Percentiles rank a stretch among this genome's conserved stretches.
phyloP scores from a whole-genome alignment of 1,284 basidiomycete genomes.

The Cutaneotrichosporon dermatis region DNA sequence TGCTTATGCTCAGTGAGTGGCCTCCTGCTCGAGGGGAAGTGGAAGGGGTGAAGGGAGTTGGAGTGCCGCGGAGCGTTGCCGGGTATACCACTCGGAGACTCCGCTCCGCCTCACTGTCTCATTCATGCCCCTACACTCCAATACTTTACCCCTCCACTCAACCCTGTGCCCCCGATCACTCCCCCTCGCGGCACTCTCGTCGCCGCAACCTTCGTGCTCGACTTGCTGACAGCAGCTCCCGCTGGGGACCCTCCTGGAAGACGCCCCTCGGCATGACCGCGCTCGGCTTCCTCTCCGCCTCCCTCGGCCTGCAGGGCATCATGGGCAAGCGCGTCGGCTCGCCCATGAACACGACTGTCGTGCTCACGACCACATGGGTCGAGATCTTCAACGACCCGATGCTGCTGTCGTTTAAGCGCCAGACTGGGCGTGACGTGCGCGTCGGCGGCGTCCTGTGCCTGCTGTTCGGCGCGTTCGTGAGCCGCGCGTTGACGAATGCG shows the following conservation, averaged over 20 bases:
- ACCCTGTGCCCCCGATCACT: too few relatives aligned
- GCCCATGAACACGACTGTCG: slow-evolving; percentile 59
- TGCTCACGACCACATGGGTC: slow-evolving; percentile 75
- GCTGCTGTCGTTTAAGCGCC: slow-evolving; percentile 56
- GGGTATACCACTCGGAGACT: too few relatives aligned
- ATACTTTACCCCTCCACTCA: too few relatives aligned
- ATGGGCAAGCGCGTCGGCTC: slow-evolving; percentile 70
- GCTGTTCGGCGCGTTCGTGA: slow-evolving; percentile 69
- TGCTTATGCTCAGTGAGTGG: slow-evolving; percentile 49
- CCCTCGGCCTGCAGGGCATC: slow-evolving; percentile 68
- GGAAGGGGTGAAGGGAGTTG: too few relatives aligned
- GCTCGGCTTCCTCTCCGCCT: slow-evolving; percentile 73
- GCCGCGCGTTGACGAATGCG: slow-evolving; percentile 55
- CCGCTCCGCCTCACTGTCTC: too few relatives aligned
- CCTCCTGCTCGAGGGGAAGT: too few relatives aligned
- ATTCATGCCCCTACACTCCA: too few relatives aligned
- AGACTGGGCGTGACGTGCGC: slow-evolving; percentile 67
- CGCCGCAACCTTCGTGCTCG: too few relatives aligned
- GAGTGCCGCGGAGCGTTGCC: too few relatives aligned
- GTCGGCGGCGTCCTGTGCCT: slow-evolving; percentile 62
- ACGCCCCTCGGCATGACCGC: slow-evolving; percentile 62
- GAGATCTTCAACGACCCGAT: slow-evolving; percentile 75
- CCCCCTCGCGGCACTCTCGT: too few relatives aligned
- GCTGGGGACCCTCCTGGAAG: slow-evolving; percentile 61
- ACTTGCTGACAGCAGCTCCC: slow-evolving; percentile 27